Conservation (phyloP, 73 alveolate genomes). For the Paramecium primaurelia region DNA sequence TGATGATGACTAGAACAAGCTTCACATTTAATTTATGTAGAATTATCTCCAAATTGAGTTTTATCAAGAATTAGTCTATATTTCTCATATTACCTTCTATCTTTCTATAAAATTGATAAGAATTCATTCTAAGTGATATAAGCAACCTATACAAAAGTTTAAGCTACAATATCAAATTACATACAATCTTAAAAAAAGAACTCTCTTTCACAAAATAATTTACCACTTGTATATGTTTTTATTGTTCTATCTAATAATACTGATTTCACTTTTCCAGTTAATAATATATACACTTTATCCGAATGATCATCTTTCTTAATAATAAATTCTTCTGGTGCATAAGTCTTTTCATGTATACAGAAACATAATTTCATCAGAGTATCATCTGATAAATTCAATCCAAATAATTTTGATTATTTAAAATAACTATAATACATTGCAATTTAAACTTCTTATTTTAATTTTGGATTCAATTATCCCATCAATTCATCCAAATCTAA, state of each 20-base stretch:
- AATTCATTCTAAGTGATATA: background rate
- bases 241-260: background rate
- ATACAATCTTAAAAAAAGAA: background rate
- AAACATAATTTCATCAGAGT: background rate
- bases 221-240: background rate
- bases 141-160: background rate
- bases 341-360: background rate
- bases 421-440: background rate
- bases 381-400: background rate
- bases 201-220: conserved; percentile 19
- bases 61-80: background rate
- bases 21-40: background rate
- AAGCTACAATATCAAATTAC: background rate
- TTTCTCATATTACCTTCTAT: background rate
- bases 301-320: background rate
- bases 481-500: conserved; percentile 20
- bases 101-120: background rate
- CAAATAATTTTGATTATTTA: background rate
- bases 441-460: background rate
- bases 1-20: background rate
- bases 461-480: conserved; percentile 24
- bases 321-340: conserved; percentile 28
- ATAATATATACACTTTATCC: background rate
- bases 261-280: background rate
- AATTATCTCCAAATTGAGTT: background rate